Conservation (phyloP, 768 basidiomycete genomes). For the Clitopilus passeckerianus region DNA sequence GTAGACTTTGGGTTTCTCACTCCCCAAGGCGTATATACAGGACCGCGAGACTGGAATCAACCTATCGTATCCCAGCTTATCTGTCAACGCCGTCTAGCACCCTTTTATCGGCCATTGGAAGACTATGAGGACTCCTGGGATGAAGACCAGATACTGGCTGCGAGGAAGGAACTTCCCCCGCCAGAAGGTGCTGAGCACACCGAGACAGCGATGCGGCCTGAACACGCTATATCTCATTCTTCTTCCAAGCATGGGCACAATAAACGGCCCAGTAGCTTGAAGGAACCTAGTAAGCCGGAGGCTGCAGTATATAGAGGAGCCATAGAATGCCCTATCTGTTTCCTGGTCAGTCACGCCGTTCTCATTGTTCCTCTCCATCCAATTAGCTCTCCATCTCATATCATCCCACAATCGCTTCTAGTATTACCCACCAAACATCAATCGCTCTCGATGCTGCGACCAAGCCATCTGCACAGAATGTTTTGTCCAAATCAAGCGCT, state of each 20-base stretch:
- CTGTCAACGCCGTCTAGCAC: conserved; percentile 81
- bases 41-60: conserved; percentile 86
- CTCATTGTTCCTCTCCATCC: conserved; percentile 22
- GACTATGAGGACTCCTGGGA: conserved; percentile 90
- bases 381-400: conserved; percentile 9
- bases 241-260: conserved; percentile 33
- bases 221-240: conserved; percentile 28
- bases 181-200: conserved; percentile 30
- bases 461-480: conserved; percentile 99
- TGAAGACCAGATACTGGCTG: conserved; percentile 79
- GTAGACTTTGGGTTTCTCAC: conserved; percentile 79
- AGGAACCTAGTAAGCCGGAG: conserved; percentile 70
- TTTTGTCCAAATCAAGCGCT: conserved; percentile 97
- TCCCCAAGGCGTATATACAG: conserved; percentile 86
- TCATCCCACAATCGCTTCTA: conserved; percentile 22
- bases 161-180: conserved; percentile 64
- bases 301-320: conserved; percentile 81
- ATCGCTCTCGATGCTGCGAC: conserved; percentile 96
- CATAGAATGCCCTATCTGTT: conserved; percentile 96
- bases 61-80: conserved; percentile 83
- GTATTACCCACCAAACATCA: conserved; percentile 98
- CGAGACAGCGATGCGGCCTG: conserved; percentile 42
- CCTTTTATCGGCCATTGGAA: conserved; percentile 94
- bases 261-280: conserved; percentile 54
- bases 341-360: conserved; percentile 63